Base-by-base conservation (phyloP, 176 grass and related monocot genomes). In the Carex pumila region DNA sequence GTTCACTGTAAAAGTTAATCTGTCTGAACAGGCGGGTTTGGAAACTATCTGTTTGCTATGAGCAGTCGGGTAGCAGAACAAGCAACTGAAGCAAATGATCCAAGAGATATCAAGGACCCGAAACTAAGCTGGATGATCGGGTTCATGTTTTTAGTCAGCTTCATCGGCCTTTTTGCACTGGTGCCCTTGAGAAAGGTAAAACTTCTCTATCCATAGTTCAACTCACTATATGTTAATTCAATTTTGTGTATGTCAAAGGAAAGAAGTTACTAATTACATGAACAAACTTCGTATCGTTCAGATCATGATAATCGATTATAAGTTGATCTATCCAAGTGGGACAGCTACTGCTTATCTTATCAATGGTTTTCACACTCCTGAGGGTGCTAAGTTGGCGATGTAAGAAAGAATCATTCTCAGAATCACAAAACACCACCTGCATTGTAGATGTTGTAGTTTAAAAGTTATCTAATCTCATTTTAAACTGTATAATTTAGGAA, bases 231-330 rank as follows among this genome's bases (percentile, higher is more conserved):
- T 55, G 73, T 56, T 77, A 77, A 56, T 77, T 18, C 21, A 32
- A 13, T 7, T 56, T 56, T 77, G 21, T 55, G 18, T 50, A 55
- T 65, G 22, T 4, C 50, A 56, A 56, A 11, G 5, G 15, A 75
- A 77, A 31, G 1, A 6, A 56, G 25, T 56, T 56, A 32, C 21
- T 13, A 76, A 31, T 54, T 76, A 54, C 72, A 76, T 14, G 12
- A 17, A 74, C n/a, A 74, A 67, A 67, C 12, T 41, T 54, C 32
- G 11, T 31, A 18, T 77, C 1, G 13, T 80, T 89, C 88, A 95
- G 93, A 83, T 92, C 63, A 95, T 95, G 93, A 95, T 95, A 54
- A 81, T 97, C 12, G 94, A 97, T 84, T 97, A 94, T 84, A 97
- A 94, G 67, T 86, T 97, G n/a, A 94, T 83, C 7, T 94, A 94